Evolutionary conservation across 768 basidiomycete species (phyloP).

Genomic region (Boletellus ananas): DNA sequence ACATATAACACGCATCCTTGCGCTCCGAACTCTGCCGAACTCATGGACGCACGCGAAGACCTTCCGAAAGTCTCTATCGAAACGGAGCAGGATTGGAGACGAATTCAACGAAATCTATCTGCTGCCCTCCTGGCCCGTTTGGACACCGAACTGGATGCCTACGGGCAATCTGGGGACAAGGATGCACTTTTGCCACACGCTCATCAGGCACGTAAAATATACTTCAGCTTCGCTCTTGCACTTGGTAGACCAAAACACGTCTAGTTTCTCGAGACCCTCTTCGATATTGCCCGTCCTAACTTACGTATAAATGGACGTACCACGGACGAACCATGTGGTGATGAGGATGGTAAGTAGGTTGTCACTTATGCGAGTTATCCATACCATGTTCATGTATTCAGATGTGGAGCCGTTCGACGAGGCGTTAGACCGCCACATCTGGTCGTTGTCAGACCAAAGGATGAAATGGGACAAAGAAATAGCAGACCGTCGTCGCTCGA

Average conservation of each 20-base stretch:
- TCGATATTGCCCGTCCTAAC: conserved; percentile 63
- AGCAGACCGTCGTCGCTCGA: conserved; percentile 59
- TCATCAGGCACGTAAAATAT: conserved; percentile 39
- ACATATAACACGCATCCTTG: too few species aligned
- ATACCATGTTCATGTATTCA: conserved; percentile 21
- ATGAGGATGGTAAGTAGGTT: conserved; percentile 46
- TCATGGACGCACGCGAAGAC: conserved; percentile 38
- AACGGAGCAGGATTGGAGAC: conserved; percentile 62
- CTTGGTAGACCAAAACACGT: neutral
- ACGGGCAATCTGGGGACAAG: conserved; percentile 39
- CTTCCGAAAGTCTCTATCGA: conserved; percentile 59
- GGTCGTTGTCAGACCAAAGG: conserved; percentile 72
- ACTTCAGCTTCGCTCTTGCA: neutral
- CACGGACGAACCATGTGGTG: conserved; percentile 57
- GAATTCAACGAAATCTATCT: conserved; percentile 52
- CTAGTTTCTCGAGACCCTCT: conserved; percentile 61
- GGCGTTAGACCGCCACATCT: conserved; percentile 75
- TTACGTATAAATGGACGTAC: conserved; percentile 78
- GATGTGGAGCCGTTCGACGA: conserved; percentile 84
- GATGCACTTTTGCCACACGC: conserved; percentile 48
- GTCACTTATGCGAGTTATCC: neutral
- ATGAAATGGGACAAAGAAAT: conserved; percentile 73
- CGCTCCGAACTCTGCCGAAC: too few species aligned
- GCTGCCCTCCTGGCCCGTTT: conserved; percentile 43
- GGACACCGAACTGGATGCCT: conserved; percentile 42